Evolutionary conservation across 2,329 filamentous ascomycete species (phyloP), one percentile per base, ranked within the genome.

Genomic region (Nothophoma quercina): DNA sequence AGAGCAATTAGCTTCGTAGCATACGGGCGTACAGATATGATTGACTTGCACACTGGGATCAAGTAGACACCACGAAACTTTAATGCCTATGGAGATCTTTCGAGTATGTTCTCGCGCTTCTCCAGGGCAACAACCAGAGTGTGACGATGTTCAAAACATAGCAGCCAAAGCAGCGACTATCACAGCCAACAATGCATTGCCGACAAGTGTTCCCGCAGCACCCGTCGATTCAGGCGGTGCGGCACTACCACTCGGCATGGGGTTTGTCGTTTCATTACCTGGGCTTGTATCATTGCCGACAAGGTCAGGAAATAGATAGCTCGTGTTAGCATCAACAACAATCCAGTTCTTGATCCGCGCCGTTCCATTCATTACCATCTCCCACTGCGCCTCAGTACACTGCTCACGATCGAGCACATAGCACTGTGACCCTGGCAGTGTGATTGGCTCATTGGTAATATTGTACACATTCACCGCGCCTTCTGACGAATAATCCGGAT

Each of bases 371-470:
- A 73, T 69, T 5, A 72, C 69, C 2, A 45, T 64, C 46, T 66
- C 55, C 64, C 65, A 70, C 44, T 73, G 71, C 18, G 68, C 68
- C 6, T 53, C 46, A 1, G 68, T 72, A 21, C 71, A 72, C 33
- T 69, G 62, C 0, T 59, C 67, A 1, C 49, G 48, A 26, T 70
- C 68, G 4, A 71, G 52, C 4, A 72, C 63, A 41, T 73, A 73
- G 33, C 70, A 73, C 40, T 69, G 64, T 13, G 75, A 72, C 15
- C 67, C 71, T 0, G 77, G 75, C 19, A 67, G 64, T 2, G 72
- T 67, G 0, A 79, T 75, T 1, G 77, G 70, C 26, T 74, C 59
- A 36, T 82, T 80, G 56, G 75, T 82, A 51, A 81, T 74, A 22
- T 78, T 69, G 62, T 64, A 78, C 18, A 73, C 77, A 40, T 71